Evolutionary conservation across 352 stramenopile species (phyloP).

Genomic region (Phytophthora pseudosyringae): DNA sequence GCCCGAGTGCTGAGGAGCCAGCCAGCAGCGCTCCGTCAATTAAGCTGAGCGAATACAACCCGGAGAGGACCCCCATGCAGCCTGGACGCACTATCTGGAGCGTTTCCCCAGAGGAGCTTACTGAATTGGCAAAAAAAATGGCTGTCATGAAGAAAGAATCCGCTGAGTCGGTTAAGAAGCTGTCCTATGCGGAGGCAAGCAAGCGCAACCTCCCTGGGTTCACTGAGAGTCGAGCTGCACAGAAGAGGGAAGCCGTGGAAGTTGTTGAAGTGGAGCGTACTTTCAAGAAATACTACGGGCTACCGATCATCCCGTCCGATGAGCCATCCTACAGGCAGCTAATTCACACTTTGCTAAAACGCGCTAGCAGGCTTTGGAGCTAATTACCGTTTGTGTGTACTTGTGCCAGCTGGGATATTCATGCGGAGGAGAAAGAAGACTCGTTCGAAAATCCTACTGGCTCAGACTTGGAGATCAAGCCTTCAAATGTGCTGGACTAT

Average conservation of each 20-base stretch:
- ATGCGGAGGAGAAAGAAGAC: constrained; percentile 19
- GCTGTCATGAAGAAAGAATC: constrained; percentile 8
- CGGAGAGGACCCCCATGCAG: not conserved
- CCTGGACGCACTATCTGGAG: constrained; percentile 43
- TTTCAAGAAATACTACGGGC: constrained; percentile 45
- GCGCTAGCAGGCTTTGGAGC: not conserved
- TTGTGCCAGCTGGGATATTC: constrained; percentile 7
- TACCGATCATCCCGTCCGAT: constrained; percentile 29
- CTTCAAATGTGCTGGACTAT: constrained; percentile 11
- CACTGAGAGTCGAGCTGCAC: not conserved
- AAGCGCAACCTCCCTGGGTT: constrained; percentile 21
- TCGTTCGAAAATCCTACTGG: not conserved
- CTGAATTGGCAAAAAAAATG: constrained; percentile 28
- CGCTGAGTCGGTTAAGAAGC: constrained; percentile 1
- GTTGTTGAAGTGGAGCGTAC: constrained; percentile 7
- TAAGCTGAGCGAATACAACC: not conserved
- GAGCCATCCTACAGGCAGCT: constrained; percentile 1
- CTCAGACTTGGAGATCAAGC: constrained; percentile 7
- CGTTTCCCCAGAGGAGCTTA: constrained; percentile 38
- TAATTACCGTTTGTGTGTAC: constrained; percentile 4
- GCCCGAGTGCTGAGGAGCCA: not conserved
- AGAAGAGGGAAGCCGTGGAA: constrained; percentile 1
- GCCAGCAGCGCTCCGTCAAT: not conserved
- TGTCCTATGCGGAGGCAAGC: constrained; percentile 36
- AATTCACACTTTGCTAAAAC: not conserved